Evolutionary conservation across 306 rosid genomes (phyloP), one percentile per base, ranked within the genome.

Genomic region (Ormosia semicastrata): DNA sequence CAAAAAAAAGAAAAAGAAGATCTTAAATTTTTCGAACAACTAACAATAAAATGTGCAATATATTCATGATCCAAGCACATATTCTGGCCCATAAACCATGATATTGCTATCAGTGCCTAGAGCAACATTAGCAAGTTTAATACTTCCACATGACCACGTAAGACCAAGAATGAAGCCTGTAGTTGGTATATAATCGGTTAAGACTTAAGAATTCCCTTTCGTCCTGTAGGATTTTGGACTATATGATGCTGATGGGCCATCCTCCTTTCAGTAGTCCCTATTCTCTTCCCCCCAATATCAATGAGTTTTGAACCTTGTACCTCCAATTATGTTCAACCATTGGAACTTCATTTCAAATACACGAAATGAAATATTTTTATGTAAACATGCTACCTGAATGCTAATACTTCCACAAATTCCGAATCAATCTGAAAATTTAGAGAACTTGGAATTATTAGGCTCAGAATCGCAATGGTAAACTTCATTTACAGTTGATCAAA

Each of bases 381-480:
- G 75, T 8, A 79, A 82, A 74, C 15, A 53, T 29, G 73, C 40
- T 91, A 92, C 98, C 95, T 88, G 89, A 93, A 93, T 67, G 95
- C 92, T 80, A 95, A 83, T 62, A 91, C 72, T 87, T 95, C 98
- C 15, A 93, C n/a, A 59, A 93, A 95, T 82, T 95, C 89, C 24
- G 99, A 14, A 60, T 93, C 92, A 75, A 95, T 81, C 98, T 95
- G 97, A 85, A 85, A 82, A 81, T 79, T 72, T 50, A 69, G 52
- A 86, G 83, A 83, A 75, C 39, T 56, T 40, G 59, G 54, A 67
- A 68, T 47, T 37, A 83, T 80, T 53, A 68, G 53, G 73, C 77
- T 47, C 43, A 64, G 49, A 70, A 71, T 36, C 32, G 81, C 50
- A 44, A 33, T 34, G 67, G 50, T 64, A 41, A 83, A 68, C 41